Percentiles rank a stretch among this genome's conserved stretches.
phyloP scores from a whole-genome alignment of 2,329 filamentous ascomycete species.

The Scytalidium lignicola region DNA sequence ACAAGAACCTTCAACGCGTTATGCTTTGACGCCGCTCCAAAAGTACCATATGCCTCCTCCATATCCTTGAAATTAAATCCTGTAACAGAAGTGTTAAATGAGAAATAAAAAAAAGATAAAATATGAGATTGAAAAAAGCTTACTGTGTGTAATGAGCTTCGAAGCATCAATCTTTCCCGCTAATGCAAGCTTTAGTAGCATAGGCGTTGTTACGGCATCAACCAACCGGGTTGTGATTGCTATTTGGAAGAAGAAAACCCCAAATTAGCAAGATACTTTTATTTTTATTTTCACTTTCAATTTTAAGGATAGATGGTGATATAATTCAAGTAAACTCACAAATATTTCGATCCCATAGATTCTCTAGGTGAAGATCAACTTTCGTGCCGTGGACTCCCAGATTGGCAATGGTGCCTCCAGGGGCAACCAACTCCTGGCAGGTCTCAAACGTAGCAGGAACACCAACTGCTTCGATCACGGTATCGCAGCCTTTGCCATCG shows the following conservation, averaged over 20 bases:
- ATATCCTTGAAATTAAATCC: slow-evolving; percentile 38
- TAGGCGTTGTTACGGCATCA: slow-evolving; percentile 42
- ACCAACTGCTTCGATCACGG: slow-evolving; percentile 54
- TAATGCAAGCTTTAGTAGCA: slow-evolving; percentile 41
- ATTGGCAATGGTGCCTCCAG: slow-evolving; percentile 50
- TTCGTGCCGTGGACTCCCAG: slow-evolving; percentile 53
- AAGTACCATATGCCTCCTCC: slow-evolving; percentile 39
- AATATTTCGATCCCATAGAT: slow-evolving; percentile 50
- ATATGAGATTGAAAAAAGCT: slow-evolving; percentile 7
- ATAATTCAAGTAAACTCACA: no score
- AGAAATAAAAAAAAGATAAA: neutral
- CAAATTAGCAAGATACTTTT: no score
- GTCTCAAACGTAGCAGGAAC: slow-evolving; percentile 47
- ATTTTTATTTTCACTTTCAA: no score
- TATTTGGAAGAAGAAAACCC: no score
- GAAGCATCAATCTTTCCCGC: slow-evolving; percentile 36
- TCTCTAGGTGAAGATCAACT: slow-evolving; percentile 46
- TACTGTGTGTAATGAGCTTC: slow-evolving; percentile 41
- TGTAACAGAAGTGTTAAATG: slow-evolving; percentile 13
- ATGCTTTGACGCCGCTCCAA: slow-evolving; percentile 35
- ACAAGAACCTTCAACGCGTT: slow-evolving; percentile 40
- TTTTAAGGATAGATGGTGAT: no score
- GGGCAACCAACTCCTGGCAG: slow-evolving; percentile 47
- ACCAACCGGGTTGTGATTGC: slow-evolving; percentile 43
- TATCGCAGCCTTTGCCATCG: slow-evolving; percentile 47